These are phyloP conservation scores for Chaetomium sp. DNA, from an alignment of 2,329 filamentous ascomycete species.

Conservation along the genomic window DNA sequence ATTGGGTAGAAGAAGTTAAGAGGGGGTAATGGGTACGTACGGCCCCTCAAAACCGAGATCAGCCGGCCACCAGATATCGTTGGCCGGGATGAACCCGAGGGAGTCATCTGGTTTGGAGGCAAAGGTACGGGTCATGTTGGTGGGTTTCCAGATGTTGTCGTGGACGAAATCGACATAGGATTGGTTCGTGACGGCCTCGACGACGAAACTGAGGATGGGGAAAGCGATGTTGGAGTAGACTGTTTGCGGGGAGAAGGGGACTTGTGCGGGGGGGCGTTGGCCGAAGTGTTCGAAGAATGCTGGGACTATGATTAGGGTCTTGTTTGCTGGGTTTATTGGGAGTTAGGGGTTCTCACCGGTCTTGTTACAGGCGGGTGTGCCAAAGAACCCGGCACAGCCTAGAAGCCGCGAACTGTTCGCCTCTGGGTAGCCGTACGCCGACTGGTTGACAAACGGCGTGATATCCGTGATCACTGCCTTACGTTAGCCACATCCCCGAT, in stretches of 20 bases:
- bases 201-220: conserved; percentile 37
- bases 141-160: conserved; percentile 35
- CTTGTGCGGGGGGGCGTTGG: conserved; percentile 34
- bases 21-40: too few relatives aligned
- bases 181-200: conserved; percentile 39
- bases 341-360: conserved; percentile 18
- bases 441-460: conserved; percentile 6
- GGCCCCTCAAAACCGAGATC: conserved; percentile 30
- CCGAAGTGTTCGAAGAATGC: conserved; percentile 27
- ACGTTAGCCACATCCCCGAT: neutral
- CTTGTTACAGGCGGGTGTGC: conserved; percentile 28
- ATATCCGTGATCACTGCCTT: conserved; percentile 10
- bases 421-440: conserved; percentile 9
- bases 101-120: conserved; percentile 29
- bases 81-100: conserved; percentile 32
- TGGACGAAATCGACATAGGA: conserved; percentile 34
- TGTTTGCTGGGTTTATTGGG: neutral
- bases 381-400: conserved; percentile 31
- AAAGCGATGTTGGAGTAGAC: conserved; percentile 45
- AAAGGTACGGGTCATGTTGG: conserved; percentile 37
- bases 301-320: neutral
- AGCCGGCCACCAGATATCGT: conserved; percentile 30
- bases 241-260: conserved; percentile 36
- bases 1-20: too few relatives aligned
- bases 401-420: conserved; percentile 24